phyloP scores from a whole-genome alignment of 257 asterid genomes.

The Solanum etuberosum region DNA sequence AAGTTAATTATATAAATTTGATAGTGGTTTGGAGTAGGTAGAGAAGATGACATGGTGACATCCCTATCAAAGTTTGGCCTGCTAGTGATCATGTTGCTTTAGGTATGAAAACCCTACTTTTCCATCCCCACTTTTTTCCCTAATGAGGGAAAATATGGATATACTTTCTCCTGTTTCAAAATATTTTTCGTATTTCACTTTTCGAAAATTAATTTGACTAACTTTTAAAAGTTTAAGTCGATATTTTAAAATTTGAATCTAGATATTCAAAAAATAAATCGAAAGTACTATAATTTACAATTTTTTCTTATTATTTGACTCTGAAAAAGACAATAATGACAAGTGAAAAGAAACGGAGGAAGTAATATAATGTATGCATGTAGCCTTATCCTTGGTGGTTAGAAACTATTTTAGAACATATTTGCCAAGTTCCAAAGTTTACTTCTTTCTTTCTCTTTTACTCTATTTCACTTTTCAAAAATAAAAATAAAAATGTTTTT shows the following conservation, averaged over 20 bases:
- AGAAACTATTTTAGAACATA: neutral
- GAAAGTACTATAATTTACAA: too few relatives aligned
- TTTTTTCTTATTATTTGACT: too few relatives aligned
- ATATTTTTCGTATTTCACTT: neutral
- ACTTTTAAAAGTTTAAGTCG: too few relatives aligned
- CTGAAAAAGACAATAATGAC: too few relatives aligned
- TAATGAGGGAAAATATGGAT: constrained; percentile 1
- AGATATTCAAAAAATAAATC: too few relatives aligned
- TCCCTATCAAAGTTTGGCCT: constrained; percentile 45
- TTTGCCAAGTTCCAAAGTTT: neutral
- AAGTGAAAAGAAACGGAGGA: neutral
- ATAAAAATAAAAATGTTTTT: neutral
- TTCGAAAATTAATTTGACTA: neutral
- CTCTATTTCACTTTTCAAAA: neutral
- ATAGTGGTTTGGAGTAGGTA: constrained; percentile 69
- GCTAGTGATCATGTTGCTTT: constrained; percentile 32
- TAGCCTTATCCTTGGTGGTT: constrained; percentile 10
- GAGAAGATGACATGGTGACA: constrained; percentile 45
- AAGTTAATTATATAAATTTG: neutral
- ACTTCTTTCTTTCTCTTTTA: neutral
- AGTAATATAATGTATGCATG: neutral
- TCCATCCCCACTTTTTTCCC: neutral
- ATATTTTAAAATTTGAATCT: too few relatives aligned
- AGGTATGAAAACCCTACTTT: constrained; percentile 16
- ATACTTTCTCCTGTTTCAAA: neutral